Evolutionary conservation across 306 rosid species (phyloP), one percentile per base, ranked within the genome.

Genomic region (Medicago lupulina): DNA sequence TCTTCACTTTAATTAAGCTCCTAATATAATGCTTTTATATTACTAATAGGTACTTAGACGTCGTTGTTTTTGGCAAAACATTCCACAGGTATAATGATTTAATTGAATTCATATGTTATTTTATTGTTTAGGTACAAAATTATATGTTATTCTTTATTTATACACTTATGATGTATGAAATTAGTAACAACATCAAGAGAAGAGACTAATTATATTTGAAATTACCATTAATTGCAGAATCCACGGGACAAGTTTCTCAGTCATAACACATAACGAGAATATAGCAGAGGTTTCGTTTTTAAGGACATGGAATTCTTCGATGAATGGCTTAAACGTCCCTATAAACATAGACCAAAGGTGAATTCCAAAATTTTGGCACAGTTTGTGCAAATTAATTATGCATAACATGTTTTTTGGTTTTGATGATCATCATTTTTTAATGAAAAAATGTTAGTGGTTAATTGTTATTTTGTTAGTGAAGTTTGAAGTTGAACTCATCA

Each of bases 261-360:
- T 89, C 0, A 28, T 87, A 67, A 71, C 25, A 18, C 19, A 15
- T 10, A 60, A 72, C 10, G 59, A 82, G 13, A 75, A 80, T 5
- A 88, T 85, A 76, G 77, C 80, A 51, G 98, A 94, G 69, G 69
- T 94, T 80, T 94, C 98, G 31, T 94, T 94, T 77, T 46, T 51
- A 16, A 82, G 58, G 68, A 77, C 43, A 60, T 94, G 96, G 90
- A 63, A 57, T n/a, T 9, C 67, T 50, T 82, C 90, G 28, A 47
- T 31, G 34, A 36, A 51, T 8, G 61, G 55, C 16, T 12, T 38
- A 14, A 55, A 38, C 8, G 66, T 83, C 34, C 90, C 98, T 57
- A 21, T 91, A 14, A 94, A 74, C 46, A 77, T 89, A 43, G 97
- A 94, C 84, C 82, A 79, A 85, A 87, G 98, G 97, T 93, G 46